These are phyloP conservation scores for Tuber brumale DNA, from an alignment of 495 filamentous ascomycete species.

Conservation along the genomic window DNA sequence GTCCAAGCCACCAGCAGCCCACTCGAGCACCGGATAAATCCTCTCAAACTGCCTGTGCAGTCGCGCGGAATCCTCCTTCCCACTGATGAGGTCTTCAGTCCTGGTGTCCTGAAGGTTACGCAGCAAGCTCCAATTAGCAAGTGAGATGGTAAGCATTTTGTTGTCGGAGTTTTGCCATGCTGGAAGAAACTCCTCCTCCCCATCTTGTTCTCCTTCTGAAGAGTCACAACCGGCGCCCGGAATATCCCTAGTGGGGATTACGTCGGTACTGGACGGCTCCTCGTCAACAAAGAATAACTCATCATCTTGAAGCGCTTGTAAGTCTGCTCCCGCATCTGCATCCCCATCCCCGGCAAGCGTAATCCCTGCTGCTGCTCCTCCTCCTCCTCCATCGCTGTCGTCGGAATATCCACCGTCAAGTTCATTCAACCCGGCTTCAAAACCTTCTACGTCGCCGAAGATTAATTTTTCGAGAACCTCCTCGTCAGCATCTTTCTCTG, in stretches of 20 bases:
- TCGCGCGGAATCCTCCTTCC: conserved; percentile 73
- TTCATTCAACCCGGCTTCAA: conserved; percentile 58
- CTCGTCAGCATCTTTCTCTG: conserved; percentile 65
- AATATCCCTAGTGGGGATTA: not conserved
- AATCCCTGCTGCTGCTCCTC: conserved; percentile 15
- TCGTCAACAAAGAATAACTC: conserved; percentile 17
- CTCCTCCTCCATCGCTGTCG: conserved; percentile 29
- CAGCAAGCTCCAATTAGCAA: conserved; percentile 63
- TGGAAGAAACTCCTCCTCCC: not conserved
- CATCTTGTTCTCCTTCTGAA: too few species aligned
- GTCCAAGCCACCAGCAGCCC: conserved; percentile 53
- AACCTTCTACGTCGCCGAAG: conserved; percentile 73
- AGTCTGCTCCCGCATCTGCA: conserved; percentile 22
- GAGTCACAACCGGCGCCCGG: too few species aligned
- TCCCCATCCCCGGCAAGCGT: conserved; percentile 15
- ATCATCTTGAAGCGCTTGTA: conserved; percentile 33
- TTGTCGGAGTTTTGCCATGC: conserved; percentile 92
- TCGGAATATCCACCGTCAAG: not conserved
- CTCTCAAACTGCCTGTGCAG: conserved; percentile 70
- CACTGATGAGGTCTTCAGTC: conserved; percentile 74
- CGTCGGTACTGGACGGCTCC: conserved; percentile 6
- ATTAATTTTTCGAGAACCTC: conserved; percentile 76
- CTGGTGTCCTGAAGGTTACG: conserved; percentile 77
- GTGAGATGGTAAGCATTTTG: conserved; percentile 73
- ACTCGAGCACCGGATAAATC: conserved; percentile 71